Evolutionary conservation across 305 asterid genomes (phyloP), one percentile per base, ranked within the genome.

Genomic region (Euphrasia arctica): DNA sequence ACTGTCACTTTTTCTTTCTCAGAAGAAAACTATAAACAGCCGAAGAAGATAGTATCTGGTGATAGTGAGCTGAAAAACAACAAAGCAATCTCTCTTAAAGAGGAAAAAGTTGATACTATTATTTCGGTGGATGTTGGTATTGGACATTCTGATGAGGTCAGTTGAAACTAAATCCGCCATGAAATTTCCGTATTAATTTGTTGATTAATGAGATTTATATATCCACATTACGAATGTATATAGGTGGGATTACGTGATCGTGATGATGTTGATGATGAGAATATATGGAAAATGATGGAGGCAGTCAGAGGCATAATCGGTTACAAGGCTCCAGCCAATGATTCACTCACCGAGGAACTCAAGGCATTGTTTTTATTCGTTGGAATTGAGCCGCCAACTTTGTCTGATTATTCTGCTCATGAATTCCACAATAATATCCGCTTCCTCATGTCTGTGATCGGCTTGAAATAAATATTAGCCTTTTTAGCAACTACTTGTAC

Each of bases 311-410:
- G 34, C 1, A 83, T 91, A 62, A 79, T 85, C 9, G 98, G 98
- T 15, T 82, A 83, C 74, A 75, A 72, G 66, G 79, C 78, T 5
- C 72, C 82, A 6, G 72, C 56, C 12, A 74, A 73, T 9, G 14
- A 73, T 42, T 78, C 87, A 0, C 75, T 68, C 63, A 43, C 60
- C 0, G 88, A 86, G 54, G 98, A 91, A 64, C 70, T 86, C 9
- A 85, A 82, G 72, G 92, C 88, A 0, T 55, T 91, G 63, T 91
- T 86, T 52, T 12, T 84, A 15, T 89, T 85, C 69, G 81, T 90
- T 0, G 98, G 98, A 60, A 86, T 91, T 1, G 88, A 86, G 65
- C 95, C 92, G 0, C 95, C 95, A 2, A 50, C 86, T 7, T 39
- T 9, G 0, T 49, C 63, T 0, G 36, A 32, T 32, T 76, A 75